These are phyloP conservation scores for Zygosaccharomyces sapae DNA, from an alignment of 1,139 yeast species.

Conservation along the genomic window DNA sequence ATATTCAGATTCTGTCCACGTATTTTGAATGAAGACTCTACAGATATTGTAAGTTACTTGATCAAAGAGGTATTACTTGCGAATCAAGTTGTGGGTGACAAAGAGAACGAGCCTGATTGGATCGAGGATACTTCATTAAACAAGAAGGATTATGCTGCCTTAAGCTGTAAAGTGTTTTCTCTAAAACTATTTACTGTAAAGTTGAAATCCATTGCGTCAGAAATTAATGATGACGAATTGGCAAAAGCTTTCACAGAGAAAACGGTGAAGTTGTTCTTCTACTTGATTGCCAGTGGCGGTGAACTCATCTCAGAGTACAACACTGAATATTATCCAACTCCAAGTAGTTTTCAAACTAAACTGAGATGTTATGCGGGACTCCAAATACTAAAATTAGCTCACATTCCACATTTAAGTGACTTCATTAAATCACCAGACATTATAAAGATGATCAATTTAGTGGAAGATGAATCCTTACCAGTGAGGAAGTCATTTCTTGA, in stretches of 20 bases:
- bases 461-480: conserved; percentile 61
- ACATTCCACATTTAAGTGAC: conserved; percentile 48
- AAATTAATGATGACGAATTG: conserved; percentile 28
- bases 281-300: conserved; percentile 75
- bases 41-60: conserved; percentile 55
- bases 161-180: conserved; percentile 51
- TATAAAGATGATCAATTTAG: conserved; percentile 51
- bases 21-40: conserved; percentile 50
- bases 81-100: conserved; percentile 39
- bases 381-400: conserved; percentile 61
- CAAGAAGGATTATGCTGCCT: conserved; percentile 27
- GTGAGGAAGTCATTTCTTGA: conserved; percentile 55
- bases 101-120: conserved; percentile 44
- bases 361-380: conserved; percentile 68
- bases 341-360: conserved; percentile 54
- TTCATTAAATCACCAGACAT: conserved; percentile 52
- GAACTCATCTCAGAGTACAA: conserved; percentile 56
- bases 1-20: conserved; percentile 51
- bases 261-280: conserved; percentile 59
- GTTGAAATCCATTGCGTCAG: conserved; percentile 45
- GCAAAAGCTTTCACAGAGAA: conserved; percentile 50
- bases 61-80: conserved; percentile 58
- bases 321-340: conserved; percentile 54
- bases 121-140: conserved; percentile 46
- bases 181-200: conserved; percentile 62